Base-by-base conservation (phyloP, 305 asterid genomes). In the Ajuga reptans region DNA sequence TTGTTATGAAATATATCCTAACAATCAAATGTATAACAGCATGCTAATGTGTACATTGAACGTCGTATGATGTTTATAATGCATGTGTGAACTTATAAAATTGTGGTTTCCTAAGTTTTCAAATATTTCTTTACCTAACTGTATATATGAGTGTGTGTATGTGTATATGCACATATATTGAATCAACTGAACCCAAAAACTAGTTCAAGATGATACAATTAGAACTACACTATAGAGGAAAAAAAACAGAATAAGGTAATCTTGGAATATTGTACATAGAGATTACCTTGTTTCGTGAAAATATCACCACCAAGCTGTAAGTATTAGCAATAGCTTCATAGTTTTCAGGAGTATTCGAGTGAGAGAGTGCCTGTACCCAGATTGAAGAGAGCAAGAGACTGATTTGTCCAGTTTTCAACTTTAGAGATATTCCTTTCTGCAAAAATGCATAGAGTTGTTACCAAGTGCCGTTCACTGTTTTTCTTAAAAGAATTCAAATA, bases 281-380 rank as follows among this genome's bases (percentile, higher is more conserved):
- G 18, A 29, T 77, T 81, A 89, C 96, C 94, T 89, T 89, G 71
- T 77, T 80, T 72, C 74, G 86, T 69, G 96, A 85, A 78, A 84
- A 85, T 79, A 89, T 74, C 80, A 89, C 61, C 77, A 85, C 81
- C 82, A 89, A 83, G 81, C 92, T 77, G 83, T 85, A 89, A 57
- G 94, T 89, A 79, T 89, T 84, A 63, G 96, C 90, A 80, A 89
- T 83, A 78, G 96, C 94, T 79, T 87, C 94, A 61, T 82, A 89
- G 82, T 89, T 83, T 72, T 79, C 86, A 61, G 94, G 94, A 64
- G 83, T 77, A 53, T 87, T 89, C 78, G 77, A 76, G 72, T 82
- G 77, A 59, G 89, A 87, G 74, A 73, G 74, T 21, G 90, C 88
- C 83, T 89, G 92, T 61, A 82, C 84, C 91, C 96, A 89, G 61